Base-by-base conservation (phyloP, 1,284 basidiomycete genomes). In the Marasmius tenuissimus region DNA sequence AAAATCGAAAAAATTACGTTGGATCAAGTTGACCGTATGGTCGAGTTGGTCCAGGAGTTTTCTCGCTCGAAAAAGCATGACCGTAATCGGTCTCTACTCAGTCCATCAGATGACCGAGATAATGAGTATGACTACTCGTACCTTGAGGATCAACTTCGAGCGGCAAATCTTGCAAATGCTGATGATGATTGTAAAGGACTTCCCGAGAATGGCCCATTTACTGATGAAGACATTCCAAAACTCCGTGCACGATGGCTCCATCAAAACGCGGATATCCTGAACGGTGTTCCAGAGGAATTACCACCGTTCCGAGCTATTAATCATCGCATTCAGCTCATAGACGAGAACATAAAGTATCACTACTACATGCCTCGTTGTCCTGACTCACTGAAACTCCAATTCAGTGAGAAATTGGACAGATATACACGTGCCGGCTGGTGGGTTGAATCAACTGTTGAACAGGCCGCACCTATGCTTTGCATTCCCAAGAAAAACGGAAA, bases 301-400 rank as follows among this genome's bases (percentile, higher is more conserved):
- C 74, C 73, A 0, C 71, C 69, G 6, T 62, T 71, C 11, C 0
- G 67, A 1, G 67, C 67, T 10, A 68, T 76, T 0, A 75, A 75
- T 64, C 75, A 77, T 61, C 58, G 70, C 20, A 75, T 76, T 14
- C 66, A 67, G 5, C 61, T 75, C 0, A 66, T 75, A 0, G 69
- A 76, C 37, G 59, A 66, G n/a, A 60, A 61, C 16, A 64, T 61
- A 60, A 61, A 39, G 59, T 72, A 73, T 40, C 54, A 57, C 0
- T 72, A 73, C 58, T 67, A 70, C 52, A 34, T 68, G 35, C 70
- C 73, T 0, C 39, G 62, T 10, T 76, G 74, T n/a, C 45, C 16
- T 10, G 45, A 47, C 45, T 47, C 16, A 16, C 14, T 47, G 16
- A 16, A 20, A 14, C 16, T 20, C 9, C 45, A 47, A 47, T 47